Base-by-base conservation (phyloP, 2,329 filamentous ascomycete genomes). In the Ascochyta koolunga region DNA sequence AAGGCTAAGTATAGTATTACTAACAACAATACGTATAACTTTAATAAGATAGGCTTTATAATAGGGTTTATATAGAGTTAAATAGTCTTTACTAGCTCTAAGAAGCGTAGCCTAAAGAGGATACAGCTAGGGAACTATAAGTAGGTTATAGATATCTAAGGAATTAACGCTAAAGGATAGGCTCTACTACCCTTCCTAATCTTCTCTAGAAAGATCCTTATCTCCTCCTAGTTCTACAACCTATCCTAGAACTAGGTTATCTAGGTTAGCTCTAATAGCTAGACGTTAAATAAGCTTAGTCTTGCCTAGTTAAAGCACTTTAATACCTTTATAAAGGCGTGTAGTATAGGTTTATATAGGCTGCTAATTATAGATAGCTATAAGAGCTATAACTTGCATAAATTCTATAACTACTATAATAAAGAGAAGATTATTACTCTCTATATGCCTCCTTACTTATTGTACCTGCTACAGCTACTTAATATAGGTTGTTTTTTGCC, bases 211-310 rank as follows among this genome's bases (percentile, higher is more conserved):
- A 50, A 37, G 22, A 5, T 40, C 22, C 50, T 39, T 13, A 25
- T 41, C 18, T 22, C 35, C n/a, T 27, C 19, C 27, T 49, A 24
- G 42, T 48, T 39, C 24, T 13, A 51, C 9, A 54, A 42, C 46
- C 54, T 75, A 35, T 64, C 55, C 31, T 16, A 36, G 13, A 41
- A 73, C 45, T 74, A 48, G 66, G 51, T 56, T 22, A 67, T 74
- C 40, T 56, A 56, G 43, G 49, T 65, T 21, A 70, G 59, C 44
- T 50, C 52, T 22, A 76, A 76, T 35, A 59, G 70, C 40, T 77
- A 48, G 68, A 75, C 68, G 16, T 68, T 56, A 50, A 67, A 76
- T 64, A 25, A 71, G 53, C 67, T 68, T 43, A 18, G 3, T 39
- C 2, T 39, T 35, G 4, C 32, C 6, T 35, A n/a, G 32, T 18